Percentiles rank a stretch among this genome's conserved stretches.
phyloP scores from a whole-genome alignment of 2,329 filamentous ascomycete genomes.

The Onygenales sp. region DNA sequence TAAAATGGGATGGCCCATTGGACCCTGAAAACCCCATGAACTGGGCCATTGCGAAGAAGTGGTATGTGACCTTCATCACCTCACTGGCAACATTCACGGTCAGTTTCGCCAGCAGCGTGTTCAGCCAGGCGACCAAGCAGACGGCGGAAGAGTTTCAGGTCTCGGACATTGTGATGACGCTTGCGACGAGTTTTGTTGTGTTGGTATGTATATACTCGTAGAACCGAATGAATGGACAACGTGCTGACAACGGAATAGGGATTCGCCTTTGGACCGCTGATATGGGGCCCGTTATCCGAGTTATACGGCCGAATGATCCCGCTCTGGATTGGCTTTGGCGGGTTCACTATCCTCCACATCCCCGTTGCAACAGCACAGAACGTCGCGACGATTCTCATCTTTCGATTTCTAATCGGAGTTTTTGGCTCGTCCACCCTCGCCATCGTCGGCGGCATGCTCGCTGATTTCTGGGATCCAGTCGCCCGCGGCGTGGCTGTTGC shows the following conservation, averaged over 20 bases:
- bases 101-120: constrained; percentile 40
- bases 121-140: constrained; percentile 32
- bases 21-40: constrained; percentile 2
- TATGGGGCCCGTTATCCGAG: constrained; percentile 39
- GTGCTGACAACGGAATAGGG: constrained; percentile 13
- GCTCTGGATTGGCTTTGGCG: constrained; percentile 39
- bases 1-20: constrained; percentile 1
- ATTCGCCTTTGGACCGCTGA: constrained; percentile 29
- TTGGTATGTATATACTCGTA: constrained; percentile 14
- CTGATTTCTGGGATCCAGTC: constrained; percentile 41
- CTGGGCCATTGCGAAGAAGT: constrained; percentile 23
- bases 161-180: constrained; percentile 38
- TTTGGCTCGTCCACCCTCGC: constrained; percentile 44
- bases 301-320: constrained; percentile 42
- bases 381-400: constrained; percentile 44
- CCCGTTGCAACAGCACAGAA: constrained; percentile 46
- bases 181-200: constrained; percentile 43
- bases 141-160: constrained; percentile 37
- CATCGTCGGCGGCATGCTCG: constrained; percentile 41
- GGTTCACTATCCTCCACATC: constrained; percentile 47
- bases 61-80: constrained; percentile 33
- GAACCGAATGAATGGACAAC: constrained; percentile 10
- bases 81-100: constrained; percentile 37
- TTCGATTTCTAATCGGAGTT: constrained; percentile 45
- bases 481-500: constrained; percentile 38